Percentiles rank a stretch among this genome's conserved stretches.
Conservation (phyloP, 495 filamentous ascomycete genomes). For the Hypoxylon cercidicola region DNA sequence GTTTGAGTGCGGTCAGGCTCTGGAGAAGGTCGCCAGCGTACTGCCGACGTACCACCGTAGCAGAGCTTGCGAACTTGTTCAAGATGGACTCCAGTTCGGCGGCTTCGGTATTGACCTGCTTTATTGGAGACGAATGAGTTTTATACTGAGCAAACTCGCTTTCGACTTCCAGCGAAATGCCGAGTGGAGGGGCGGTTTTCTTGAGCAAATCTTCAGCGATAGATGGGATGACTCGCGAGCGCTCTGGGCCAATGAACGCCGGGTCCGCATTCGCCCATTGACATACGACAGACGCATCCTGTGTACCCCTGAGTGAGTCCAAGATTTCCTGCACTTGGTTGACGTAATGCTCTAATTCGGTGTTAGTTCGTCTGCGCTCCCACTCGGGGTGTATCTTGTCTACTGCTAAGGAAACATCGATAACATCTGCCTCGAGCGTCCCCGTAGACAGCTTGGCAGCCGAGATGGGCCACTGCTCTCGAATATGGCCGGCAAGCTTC, state of each 20-base stretch:
- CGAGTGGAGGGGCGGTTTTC: no score
- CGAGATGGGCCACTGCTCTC: conserved; percentile 50
- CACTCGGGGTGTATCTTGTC: conserved; percentile 58
- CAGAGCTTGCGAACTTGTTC: conserved; percentile 39
- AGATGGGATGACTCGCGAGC: conserved; percentile 8
- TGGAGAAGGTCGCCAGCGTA: conserved; percentile 56
- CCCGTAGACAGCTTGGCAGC: conserved; percentile 28
- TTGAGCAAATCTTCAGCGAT: conserved; percentile 17
- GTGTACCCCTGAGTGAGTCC: conserved; percentile 18
- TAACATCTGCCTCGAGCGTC: conserved; percentile 17
- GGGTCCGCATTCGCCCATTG: neutral
- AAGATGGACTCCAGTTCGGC: conserved; percentile 52
- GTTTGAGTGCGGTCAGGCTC: conserved; percentile 47
- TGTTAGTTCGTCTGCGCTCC: conserved; percentile 58
- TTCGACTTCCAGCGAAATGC: neutral
- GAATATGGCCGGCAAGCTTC: conserved; percentile 40
- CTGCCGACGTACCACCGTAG: conserved; percentile 42
- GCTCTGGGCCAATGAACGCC: conserved; percentile 13
- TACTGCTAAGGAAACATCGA: conserved; percentile 52
- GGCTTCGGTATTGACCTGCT: neutral
- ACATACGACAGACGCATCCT: neutral
- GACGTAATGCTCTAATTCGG: conserved; percentile 56
- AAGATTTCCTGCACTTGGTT: conserved; percentile 53
- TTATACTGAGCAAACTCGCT: no score
- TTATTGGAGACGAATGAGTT: neutral